These are phyloP conservation scores for Xanthoconium stramineum DNA, from an alignment of 768 basidiomycete genomes.

Conservation along the genomic window DNA sequence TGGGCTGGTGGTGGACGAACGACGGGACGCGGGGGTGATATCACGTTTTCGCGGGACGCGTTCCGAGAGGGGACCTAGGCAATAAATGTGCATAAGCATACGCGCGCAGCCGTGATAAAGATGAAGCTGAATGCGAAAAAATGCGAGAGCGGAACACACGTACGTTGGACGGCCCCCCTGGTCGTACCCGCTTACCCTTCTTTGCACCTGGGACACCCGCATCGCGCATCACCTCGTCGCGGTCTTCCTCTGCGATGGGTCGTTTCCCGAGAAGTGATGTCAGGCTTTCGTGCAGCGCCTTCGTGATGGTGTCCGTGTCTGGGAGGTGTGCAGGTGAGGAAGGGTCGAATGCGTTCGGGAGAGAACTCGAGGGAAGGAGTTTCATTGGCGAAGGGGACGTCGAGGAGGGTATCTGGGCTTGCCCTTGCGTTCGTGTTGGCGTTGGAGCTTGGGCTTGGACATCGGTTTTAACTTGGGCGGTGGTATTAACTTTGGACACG, in stretches of 20 bases:
- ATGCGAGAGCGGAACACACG: neutral
- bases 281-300: conserved; percentile 65
- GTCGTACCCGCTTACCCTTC: conserved; percentile 38
- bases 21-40: conserved; percentile 11
- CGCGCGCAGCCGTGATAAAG: no score
- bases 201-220: conserved; percentile 9
- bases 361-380: conserved; percentile 24
- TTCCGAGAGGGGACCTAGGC: conserved; percentile 34
- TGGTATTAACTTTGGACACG: no score
- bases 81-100: neutral
- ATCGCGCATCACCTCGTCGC: conserved; percentile 11
- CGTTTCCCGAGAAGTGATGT: conserved; percentile 70
- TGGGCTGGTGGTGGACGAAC: neutral
- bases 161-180: conserved; percentile 37
- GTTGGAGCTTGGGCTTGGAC: neutral
- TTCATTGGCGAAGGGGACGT: conserved; percentile 53
- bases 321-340: conserved; percentile 33
- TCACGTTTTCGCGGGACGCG: conserved; percentile 30
- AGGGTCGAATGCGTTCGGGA: conserved; percentile 8
- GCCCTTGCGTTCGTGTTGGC: conserved; percentile 23
- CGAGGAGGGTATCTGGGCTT: conserved; percentile 56
- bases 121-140: no score
- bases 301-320: conserved; percentile 47
- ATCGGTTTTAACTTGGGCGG: no score
- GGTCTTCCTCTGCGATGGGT: conserved; percentile 42